phyloP scores from a whole-genome alignment of 306 rosid genomes.

The Vicia sativa region DNA sequence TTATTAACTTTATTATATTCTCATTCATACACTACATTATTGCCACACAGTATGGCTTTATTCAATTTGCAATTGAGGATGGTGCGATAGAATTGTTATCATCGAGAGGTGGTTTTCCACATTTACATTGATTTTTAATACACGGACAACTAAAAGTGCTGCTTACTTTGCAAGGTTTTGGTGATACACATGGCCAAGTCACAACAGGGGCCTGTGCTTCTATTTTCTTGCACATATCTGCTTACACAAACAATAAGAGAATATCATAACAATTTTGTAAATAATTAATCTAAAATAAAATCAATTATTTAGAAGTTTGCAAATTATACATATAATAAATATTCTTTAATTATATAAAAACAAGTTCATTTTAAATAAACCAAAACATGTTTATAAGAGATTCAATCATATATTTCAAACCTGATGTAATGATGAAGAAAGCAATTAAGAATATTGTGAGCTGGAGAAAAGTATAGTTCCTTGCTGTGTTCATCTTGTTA shows the following conservation, averaged over 20 bases:
- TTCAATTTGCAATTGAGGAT: not conserved
- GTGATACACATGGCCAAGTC: not conserved
- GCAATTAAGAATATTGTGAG: not conserved
- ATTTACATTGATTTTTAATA: not conserved
- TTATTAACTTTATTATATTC: not conserved
- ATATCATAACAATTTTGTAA: not conserved
- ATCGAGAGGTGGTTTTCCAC: not conserved
- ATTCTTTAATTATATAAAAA: no score
- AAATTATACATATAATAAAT: no score
- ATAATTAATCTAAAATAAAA: no score
- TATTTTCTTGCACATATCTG: not conserved
- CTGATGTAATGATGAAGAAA: constrained; percentile 4
- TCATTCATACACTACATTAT: not conserved
- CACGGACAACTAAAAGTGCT: not conserved
- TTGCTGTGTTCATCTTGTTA: constrained; percentile 11
- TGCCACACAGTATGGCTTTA: not conserved
- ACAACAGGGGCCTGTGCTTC: not conserved
- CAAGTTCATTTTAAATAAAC: no score
- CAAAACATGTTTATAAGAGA: not conserved
- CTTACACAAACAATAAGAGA: not conserved
- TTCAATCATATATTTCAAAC: not conserved
- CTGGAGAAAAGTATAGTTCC: not conserved
- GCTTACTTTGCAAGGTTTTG: not conserved
- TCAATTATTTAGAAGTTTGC: no score
- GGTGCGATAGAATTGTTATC: not conserved